Conservation (phyloP, 257 asterid genomes). For the Penstemon davidsonii region DNA sequence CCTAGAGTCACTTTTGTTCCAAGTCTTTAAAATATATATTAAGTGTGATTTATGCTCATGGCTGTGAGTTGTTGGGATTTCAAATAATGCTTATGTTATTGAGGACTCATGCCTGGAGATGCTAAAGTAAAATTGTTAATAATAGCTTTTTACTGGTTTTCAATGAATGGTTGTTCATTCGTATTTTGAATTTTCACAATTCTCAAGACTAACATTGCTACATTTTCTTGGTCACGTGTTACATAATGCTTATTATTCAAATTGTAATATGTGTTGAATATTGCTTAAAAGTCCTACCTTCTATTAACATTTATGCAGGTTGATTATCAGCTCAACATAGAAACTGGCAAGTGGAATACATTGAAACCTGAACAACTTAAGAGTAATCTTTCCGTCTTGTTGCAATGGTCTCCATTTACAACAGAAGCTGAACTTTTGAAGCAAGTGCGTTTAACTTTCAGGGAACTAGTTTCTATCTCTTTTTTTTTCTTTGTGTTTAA, state of each 20-base stretch:
- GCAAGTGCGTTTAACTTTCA: conserved; percentile 60
- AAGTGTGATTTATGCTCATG: too few species aligned
- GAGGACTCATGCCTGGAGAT: neutral
- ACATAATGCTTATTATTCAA: conserved; percentile 5
- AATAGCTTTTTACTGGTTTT: neutral
- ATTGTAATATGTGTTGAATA: conserved; percentile 16
- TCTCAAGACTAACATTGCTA: conserved; percentile 13
- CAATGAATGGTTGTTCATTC: neutral
- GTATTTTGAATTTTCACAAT: conserved; percentile 20
- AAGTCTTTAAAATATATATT: neutral
- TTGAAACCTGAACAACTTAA: conserved; percentile 44
- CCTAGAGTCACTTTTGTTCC: conserved; percentile 15
- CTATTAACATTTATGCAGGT: conserved; percentile 48
- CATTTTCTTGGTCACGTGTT: neutral
- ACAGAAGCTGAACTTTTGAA: conserved; percentile 74
- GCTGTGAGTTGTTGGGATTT: neutral
- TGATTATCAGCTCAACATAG: conserved; percentile 58
- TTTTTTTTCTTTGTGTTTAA: neutral
- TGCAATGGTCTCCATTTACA: conserved; percentile 81
- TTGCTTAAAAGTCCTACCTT: conserved; percentile 8
- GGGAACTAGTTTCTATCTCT: conserved; percentile 14
- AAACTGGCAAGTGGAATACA: conserved; percentile 52
- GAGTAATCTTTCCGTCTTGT: conserved; percentile 63
- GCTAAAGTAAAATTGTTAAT: neutral
- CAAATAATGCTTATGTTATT: neutral